Percentiles rank a stretch among this genome's conserved stretches.
These are phyloP conservation scores for Fusarium scirpi DNA, from an alignment of 2,329 filamentous ascomycete species.

Conservation along the genomic window DNA sequence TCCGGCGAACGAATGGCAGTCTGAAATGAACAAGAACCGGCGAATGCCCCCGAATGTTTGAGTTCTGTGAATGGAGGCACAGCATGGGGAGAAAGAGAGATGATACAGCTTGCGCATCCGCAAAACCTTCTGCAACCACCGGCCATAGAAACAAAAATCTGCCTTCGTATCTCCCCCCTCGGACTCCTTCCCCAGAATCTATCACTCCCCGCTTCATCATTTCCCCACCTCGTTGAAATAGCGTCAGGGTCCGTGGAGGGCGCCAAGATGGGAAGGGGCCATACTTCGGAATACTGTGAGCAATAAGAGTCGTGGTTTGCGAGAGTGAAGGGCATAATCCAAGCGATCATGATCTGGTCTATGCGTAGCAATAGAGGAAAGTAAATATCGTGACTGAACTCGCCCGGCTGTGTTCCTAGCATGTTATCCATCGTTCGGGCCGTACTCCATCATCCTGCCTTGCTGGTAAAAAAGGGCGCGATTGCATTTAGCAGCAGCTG, in stretches of 20 bases:
- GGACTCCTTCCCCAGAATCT: conserved; percentile 30
- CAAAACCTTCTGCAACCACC: conserved; percentile 31
- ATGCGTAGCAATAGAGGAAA: conserved; percentile 51
- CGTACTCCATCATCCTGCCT: conserved; percentile 48
- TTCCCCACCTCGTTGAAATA: conserved; percentile 13
- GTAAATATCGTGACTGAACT: conserved; percentile 48
- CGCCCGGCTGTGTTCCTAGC: conserved; percentile 49
- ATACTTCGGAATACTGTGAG: conserved; percentile 39
- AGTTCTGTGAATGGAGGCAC: conserved; percentile 8
- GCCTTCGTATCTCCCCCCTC: conserved; percentile 28
- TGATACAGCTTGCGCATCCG: conserved; percentile 42
- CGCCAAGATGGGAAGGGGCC: conserved; percentile 22
- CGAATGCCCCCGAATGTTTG: conserved; percentile 16
- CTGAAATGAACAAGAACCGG: conserved; percentile 23
- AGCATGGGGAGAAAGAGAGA: conserved; percentile 27
- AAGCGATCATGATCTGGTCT: conserved; percentile 53
- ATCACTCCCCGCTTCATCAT: conserved; percentile 11
- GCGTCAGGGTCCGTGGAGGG: conserved; percentile 20
- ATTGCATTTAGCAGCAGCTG: conserved; percentile 83
- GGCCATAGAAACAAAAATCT: conserved; percentile 29
- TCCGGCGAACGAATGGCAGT: conserved; percentile 10
- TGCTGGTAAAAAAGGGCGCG: conserved; percentile 33
- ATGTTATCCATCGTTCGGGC: conserved; percentile 42
- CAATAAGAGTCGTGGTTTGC: conserved; percentile 26
- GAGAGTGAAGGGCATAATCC: conserved; percentile 48